Percentiles rank a stretch among this genome's conserved stretches.
Conservation (phyloP, 805 yeast species). For the Dipodascopsis tothii region DNA sequence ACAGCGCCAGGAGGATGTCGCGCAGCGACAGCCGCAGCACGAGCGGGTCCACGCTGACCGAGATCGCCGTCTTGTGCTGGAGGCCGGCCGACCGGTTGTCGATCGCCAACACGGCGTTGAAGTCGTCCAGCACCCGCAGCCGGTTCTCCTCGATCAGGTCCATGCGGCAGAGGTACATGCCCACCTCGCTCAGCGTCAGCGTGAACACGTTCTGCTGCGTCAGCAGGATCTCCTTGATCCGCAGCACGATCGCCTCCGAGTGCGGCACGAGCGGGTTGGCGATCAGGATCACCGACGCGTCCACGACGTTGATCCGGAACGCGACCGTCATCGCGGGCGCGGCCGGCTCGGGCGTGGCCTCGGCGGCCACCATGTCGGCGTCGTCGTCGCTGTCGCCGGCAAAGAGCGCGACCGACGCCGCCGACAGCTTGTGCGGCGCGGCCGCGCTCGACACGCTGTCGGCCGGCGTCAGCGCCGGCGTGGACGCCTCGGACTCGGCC, state of each 20-base stretch:
- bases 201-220: constrained; percentile 62
- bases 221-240: constrained; percentile 67
- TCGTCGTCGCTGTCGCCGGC: constrained; percentile 7
- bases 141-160: constrained; percentile 51
- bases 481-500: background rate
- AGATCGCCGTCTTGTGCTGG: constrained; percentile 53
- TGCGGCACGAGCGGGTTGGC: constrained; percentile 65
- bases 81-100: constrained; percentile 63
- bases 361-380: constrained; percentile 2
- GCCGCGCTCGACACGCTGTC: background rate
- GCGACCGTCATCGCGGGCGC: constrained; percentile 21
- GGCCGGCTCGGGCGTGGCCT: constrained; percentile 10
- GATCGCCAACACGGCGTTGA: constrained; percentile 65
- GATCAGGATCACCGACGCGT: constrained; percentile 67
- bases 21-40: constrained; percentile 74
- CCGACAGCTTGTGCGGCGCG: constrained; percentile 1
- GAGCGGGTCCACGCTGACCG: constrained; percentile 69
- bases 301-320: constrained; percentile 55
- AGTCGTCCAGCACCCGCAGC: constrained; percentile 78
- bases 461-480: constrained; percentile 4
- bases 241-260: constrained; percentile 85
- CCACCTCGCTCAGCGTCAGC: constrained; percentile 66
- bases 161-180: constrained; percentile 80
- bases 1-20: constrained; percentile 74
- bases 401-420: constrained; percentile 6